These are phyloP conservation scores for Suillus tomentosus DNA, from an alignment of 768 basidiomycete genomes.

Conservation along the genomic window DNA sequence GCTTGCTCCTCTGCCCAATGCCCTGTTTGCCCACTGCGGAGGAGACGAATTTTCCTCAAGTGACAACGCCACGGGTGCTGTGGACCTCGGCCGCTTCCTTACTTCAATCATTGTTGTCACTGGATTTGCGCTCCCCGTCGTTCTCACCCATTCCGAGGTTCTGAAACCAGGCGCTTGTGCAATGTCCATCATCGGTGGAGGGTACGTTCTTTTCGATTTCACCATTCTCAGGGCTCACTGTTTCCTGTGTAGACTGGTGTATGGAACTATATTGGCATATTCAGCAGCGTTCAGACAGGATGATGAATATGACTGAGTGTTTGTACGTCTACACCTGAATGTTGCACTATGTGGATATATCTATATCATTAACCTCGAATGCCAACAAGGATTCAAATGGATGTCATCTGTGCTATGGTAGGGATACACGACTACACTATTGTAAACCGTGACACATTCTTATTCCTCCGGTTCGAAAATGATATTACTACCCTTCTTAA, in stretches of 20 bases:
- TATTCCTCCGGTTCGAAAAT: background rate
- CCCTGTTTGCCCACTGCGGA: conserved; percentile 90
- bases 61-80: conserved; percentile 66
- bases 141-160: conserved; percentile 89
- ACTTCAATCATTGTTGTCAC: conserved; percentile 89
- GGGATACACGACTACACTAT: background rate
- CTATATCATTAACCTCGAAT: conserved; percentile 12
- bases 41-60: conserved; percentile 84
- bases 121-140: conserved; percentile 90
- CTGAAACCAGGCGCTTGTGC: conserved; percentile 82
- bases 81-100: conserved; percentile 94
- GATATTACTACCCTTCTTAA: conserved; percentile 17
- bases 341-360: conserved; percentile 21
- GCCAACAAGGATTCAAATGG: background rate
- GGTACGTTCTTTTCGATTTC: conserved; percentile 47
- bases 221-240: conserved; percentile 9
- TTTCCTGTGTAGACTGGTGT: conserved; percentile 60
- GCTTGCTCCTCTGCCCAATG: conserved; percentile 93
- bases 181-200: conserved; percentile 96
- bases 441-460: background rate
- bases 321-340: conserved; percentile 4
- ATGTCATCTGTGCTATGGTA: background rate
- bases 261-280: conserved; percentile 89
- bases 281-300: conserved; percentile 81
- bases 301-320: conserved; percentile 66